Percentiles rank a stretch among this genome's conserved stretches.
Evolutionary conservation across 106 monocot species (phyloP).

Genomic region (Dendrobium nobile): DNA sequence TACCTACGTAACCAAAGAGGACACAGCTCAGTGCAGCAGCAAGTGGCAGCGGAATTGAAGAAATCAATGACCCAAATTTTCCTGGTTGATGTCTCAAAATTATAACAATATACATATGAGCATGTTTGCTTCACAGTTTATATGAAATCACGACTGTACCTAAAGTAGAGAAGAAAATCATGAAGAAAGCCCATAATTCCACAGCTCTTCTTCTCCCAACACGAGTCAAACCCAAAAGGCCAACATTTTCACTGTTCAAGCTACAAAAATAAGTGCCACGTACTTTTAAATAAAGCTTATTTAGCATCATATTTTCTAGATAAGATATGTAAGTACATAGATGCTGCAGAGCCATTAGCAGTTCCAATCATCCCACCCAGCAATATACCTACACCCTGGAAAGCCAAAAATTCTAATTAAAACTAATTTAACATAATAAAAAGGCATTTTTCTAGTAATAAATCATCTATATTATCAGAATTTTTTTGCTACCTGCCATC

Average conservation of each 20-base stretch:
- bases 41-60: conserved; percentile 84
- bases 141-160: conserved; percentile 32
- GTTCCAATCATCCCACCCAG: conserved; percentile 86
- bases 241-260: conserved; percentile 82
- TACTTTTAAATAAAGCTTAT: too few relatives aligned
- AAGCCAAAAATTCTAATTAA: conserved; percentile 6
- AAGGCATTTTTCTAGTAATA: not conserved
- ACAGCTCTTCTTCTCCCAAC: conserved; percentile 93
- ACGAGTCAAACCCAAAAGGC: conserved; percentile 83
- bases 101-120: not conserved
- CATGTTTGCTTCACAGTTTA: not conserved
- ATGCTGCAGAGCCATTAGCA: conserved; percentile 61
- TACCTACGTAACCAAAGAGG: conserved; percentile 78
- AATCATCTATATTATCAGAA: not conserved
- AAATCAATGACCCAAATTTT: conserved; percentile 89
- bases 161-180: conserved; percentile 99
- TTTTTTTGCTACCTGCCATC: conserved; percentile 59
- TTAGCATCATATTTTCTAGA: not conserved
- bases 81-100: conserved; percentile 22
- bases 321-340: conserved; percentile 51
- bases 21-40: conserved; percentile 72
- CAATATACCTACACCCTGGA: conserved; percentile 72
- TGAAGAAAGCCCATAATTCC: conserved; percentile 90
- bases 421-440: not conserved
- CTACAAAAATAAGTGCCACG: not conserved